Evolutionary conservation across 2,329 filamentous ascomycete genomes (phyloP).

Genomic region (Ophiocordyceps unilateralis): DNA sequence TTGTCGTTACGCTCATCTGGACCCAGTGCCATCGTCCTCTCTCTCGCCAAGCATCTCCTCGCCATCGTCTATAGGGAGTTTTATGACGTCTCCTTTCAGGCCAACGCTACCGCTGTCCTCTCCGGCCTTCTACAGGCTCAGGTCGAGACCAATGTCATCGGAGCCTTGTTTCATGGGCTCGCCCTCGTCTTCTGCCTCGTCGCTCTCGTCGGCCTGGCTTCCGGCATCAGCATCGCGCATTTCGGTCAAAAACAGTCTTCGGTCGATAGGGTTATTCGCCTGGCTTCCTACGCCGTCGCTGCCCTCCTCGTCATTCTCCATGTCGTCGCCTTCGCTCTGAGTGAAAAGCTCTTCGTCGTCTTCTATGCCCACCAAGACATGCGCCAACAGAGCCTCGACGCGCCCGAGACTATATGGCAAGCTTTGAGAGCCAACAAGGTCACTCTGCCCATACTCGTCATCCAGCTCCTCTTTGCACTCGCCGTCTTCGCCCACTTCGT

Average conservation of each 20-base stretch:
- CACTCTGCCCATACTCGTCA: conserved; percentile 3
- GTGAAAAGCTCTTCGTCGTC: conserved; percentile 3
- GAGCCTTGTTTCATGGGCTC: conserved; percentile 2
- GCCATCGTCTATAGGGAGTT: conserved; percentile 1
- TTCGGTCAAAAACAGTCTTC: background rate
- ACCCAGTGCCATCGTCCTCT: background rate
- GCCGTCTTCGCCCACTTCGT: conserved; percentile 5
- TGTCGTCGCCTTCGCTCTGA: conserved; percentile 6
- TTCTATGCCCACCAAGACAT: background rate
- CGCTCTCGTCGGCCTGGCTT: conserved; percentile 8
- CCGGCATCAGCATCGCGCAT: conserved; percentile 6
- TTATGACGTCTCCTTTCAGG: background rate
- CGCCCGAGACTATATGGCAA: background rate
- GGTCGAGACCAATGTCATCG: conserved; percentile 1
- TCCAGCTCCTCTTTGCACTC: conserved; percentile 6
- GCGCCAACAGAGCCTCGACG: background rate
- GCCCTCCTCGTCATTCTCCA: conserved; percentile 5
- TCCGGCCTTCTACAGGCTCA: background rate
- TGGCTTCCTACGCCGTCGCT: conserved; percentile 4
- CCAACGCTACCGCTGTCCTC: background rate
- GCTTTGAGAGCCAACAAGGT: background rate
- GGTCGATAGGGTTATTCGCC: conserved; percentile 5
- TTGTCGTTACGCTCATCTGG: background rate
- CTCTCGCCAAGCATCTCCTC: conserved; percentile 1
- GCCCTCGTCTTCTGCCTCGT: conserved; percentile 7